Evolutionary conservation across 768 basidiomycete species (phyloP), one percentile per base, ranked within the genome.

Genomic region (Lactarius hengduanensis): DNA sequence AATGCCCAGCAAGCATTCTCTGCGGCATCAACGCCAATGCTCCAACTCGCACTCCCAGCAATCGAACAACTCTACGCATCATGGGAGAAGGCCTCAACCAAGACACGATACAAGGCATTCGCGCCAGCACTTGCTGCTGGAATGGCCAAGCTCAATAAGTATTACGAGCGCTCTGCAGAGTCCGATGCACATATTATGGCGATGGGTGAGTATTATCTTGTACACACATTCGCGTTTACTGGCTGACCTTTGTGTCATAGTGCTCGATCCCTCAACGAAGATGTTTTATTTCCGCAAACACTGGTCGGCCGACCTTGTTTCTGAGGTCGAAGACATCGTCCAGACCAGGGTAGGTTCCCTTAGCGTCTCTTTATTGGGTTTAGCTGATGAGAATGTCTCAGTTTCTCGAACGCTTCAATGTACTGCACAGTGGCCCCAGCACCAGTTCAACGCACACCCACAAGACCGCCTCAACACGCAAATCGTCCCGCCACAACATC

Each of bases 391-490:
- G 28, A 28, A 28, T 28, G 28, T 28, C 28, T 7, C 5, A 45
- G 43, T 45, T 45, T 20, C 6, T 20, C 1, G 8, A 45, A 20
- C 15, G 20, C 1, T 45, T 45, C 43, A 20, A 20, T 3, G 3
- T 0, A 0, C 43, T 45, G 20, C 7, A 45, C 7, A 0, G 8
- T 0, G 8, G 1, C 9, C 43, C 20, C 20, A 36, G 32, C 20
- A 9, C 0, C 7, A 20, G 0, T 5, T 20, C 20, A 3, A 5
- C 43, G 0, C 43, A 9, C 8, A 7, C 3, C 20, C 8, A 0
- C 20, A 45, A 45, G 43, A 1, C 6, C 20, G 0, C 43, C 0
- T 45, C 20, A 15, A 45, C 5, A 0, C 20, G 43, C 43, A 45
- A 45, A 6, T 45, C 20, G 6, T 0, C 6, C 20, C 43, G 18